Evolutionary conservation across 176 grass and related monocot species (phyloP).

Genomic region (Oryza nivara): DNA sequence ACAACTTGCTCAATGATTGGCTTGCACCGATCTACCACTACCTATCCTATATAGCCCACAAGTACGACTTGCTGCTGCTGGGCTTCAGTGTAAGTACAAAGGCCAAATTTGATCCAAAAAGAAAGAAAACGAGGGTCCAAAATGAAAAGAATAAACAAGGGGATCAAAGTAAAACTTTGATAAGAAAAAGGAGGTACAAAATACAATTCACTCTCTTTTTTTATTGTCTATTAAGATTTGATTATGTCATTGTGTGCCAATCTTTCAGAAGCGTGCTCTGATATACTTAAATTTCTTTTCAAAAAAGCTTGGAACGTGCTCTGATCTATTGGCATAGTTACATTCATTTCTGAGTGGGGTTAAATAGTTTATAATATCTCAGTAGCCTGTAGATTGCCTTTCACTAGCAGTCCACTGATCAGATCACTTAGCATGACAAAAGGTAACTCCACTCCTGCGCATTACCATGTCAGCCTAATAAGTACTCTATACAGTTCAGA

Average conservation of each 20-base stretch:
- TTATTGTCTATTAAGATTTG: too few species aligned
- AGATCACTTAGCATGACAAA: slow-evolving; percentile 25
- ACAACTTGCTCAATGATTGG: slow-evolving; percentile 13
- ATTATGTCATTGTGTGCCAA: background rate
- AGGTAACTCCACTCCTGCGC: slow-evolving; percentile 19
- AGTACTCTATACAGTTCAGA: background rate
- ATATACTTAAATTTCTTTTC: background rate
- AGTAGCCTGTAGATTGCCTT: background rate
- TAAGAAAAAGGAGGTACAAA: too few species aligned
- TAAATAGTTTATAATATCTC: slow-evolving; percentile 50
- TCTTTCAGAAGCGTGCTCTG: slow-evolving; percentile 26
- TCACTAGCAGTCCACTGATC: slow-evolving; percentile 1
- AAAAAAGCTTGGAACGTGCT: background rate
- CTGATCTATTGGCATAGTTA: background rate
- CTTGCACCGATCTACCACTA: background rate
- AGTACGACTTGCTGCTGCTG: too few species aligned
- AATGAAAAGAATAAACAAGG: too few species aligned
- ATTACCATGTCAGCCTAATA: background rate
- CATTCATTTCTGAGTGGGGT: slow-evolving; percentile 30
- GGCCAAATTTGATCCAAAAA: too few species aligned
- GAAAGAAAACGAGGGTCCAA: too few species aligned
- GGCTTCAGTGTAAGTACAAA: too few species aligned
- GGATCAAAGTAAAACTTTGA: too few species aligned
- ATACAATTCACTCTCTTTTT: too few species aligned
- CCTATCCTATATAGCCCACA: too few species aligned